Evolutionary conservation across 768 basidiomycete species (phyloP), one percentile per base, ranked within the genome.

Genomic region (Russula sp.): DNA sequence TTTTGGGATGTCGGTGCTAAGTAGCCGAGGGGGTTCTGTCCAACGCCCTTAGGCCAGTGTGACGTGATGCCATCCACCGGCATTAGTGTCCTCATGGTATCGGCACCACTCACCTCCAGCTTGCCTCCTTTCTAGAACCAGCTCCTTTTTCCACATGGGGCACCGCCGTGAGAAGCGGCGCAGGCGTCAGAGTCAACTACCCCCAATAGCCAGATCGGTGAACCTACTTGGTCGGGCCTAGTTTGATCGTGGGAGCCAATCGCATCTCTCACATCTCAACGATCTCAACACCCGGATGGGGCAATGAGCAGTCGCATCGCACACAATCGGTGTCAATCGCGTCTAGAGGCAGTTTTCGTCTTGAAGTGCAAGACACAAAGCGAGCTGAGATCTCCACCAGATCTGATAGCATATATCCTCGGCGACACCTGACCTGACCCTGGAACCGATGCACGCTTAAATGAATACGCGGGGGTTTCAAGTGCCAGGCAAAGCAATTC

Each of bases 11-110:
- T 56, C 36, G 63, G 63, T 48, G 54, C 54, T 30, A 55, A 49
- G 26, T 61, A 26, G 36, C 59, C 59, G 59, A 56, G 48, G 48
- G 11, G 44, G n/a, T n/a, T 59, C 51, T 36, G 50, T 63, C 18
- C 51, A 42, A 52, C 28, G 50, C 59, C 49, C 50, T 53, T 32
- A 52, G 53, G 40, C 44, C 51, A 61, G 44, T 28, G 32, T 54
- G 53, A 62, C 56, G 46, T 48, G 59, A 42, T 61, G 59, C 64
- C 64, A 65, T 54, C 59, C 28, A 60, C 22, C 53, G 63, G 63
- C 24, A 64, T 64, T 60, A 64, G 59, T 61, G 64, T 49, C 60
- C 59, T 65, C 64, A 65, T 65, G 64, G 59, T 61, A 50, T 61
- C 60, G 44, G 64, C 64, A 55, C 64, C 64, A 24, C 42, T 42